Conservation (phyloP, 1,284 basidiomycete genomes). For the Sparassis latifolia region DNA sequence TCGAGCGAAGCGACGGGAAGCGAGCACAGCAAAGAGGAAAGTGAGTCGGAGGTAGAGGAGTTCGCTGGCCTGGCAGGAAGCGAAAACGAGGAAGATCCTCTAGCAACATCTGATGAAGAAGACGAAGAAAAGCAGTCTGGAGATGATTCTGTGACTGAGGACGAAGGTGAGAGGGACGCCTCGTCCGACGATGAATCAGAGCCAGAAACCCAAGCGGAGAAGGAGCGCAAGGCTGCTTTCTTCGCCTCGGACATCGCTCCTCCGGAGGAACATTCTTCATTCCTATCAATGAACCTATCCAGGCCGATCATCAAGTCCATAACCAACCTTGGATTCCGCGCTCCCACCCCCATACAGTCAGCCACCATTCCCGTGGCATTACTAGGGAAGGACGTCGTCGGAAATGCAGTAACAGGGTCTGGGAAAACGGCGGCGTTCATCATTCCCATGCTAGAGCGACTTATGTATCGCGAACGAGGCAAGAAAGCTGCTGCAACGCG, state of each 20-base stretch:
- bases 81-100: constrained; percentile 38
- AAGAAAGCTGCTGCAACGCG: constrained; percentile 87
- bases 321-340: constrained; percentile 73
- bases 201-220: constrained; percentile 65
- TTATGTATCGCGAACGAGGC: constrained; percentile 84
- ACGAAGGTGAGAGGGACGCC: constrained; percentile 24
- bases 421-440: constrained; percentile 97
- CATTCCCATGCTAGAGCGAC: constrained; percentile 88
- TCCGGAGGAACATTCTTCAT: constrained; percentile 53
- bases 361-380: constrained; percentile 90
- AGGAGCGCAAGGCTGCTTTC: constrained; percentile 79
- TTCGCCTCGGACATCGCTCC: constrained; percentile 60
- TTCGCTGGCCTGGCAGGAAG: constrained; percentile 24
- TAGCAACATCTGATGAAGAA: constrained; percentile 41
- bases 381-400: constrained; percentile 92
- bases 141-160: constrained; percentile 33
- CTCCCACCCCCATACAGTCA: constrained; percentile 93
- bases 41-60: constrained; percentile 31
- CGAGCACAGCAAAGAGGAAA: constrained; percentile 29
- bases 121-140: constrained; percentile 33
- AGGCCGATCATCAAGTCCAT: constrained; percentile 86
- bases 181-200: constrained; percentile 48
- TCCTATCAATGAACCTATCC: constrained; percentile 84
- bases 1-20: constrained; percentile 16
- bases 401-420: constrained; percentile 91